Evolutionary conservation across 1,139 yeast species (phyloP).

Genomic region (Yamadazyma trypodendri): DNA sequence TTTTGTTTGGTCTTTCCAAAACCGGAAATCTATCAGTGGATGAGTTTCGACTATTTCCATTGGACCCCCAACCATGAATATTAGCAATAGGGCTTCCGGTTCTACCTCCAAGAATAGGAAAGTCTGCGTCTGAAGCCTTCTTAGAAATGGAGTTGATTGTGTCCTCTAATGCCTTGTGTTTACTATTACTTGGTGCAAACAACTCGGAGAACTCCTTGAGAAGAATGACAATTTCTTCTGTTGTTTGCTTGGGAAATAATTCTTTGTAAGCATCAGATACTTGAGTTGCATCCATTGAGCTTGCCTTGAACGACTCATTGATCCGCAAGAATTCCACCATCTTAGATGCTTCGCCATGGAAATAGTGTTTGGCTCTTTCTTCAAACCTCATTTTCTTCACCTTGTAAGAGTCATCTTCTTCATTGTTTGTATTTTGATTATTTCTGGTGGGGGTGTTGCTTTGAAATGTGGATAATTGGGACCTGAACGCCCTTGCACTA

Average conservation of each 20-base stretch:
- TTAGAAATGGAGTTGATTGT: slow-evolving; percentile 23
- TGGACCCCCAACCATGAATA: slow-evolving; percentile 31
- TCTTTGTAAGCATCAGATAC: slow-evolving; percentile 50
- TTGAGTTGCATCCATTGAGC: slow-evolving; percentile 47
- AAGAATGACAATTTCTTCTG: slow-evolving; percentile 52
- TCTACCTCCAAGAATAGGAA: slow-evolving; percentile 34
- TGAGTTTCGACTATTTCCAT: slow-evolving; percentile 17
- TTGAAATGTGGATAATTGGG: slow-evolving; percentile 64
- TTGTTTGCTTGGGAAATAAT: slow-evolving; percentile 44
- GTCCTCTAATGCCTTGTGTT: slow-evolving; percentile 25
- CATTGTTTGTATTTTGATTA: slow-evolving; percentile 8
- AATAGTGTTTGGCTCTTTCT: slow-evolving; percentile 80
- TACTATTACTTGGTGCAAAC: slow-evolving; percentile 37
- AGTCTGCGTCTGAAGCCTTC: slow-evolving; percentile 18
- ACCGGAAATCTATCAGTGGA: slow-evolving; percentile 51
- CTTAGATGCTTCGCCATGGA: slow-evolving; percentile 51
- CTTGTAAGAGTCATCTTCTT: slow-evolving; percentile 44
- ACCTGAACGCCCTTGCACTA: slow-evolving; percentile 52
- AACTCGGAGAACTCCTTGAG: slow-evolving; percentile 58
- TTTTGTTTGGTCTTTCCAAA: slow-evolving; percentile 37
- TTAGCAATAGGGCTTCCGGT: slow-evolving; percentile 17
- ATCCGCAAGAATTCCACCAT: slow-evolving; percentile 49
- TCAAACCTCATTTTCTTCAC: slow-evolving; percentile 66
- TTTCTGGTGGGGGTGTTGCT: slow-evolving; percentile 6
- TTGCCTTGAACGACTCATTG: slow-evolving; percentile 49